Percentiles rank a stretch among this genome's conserved stretches.
phyloP scores from a whole-genome alignment of 352 stramenopile genomes.

The Paralagenidium karlingii region DNA sequence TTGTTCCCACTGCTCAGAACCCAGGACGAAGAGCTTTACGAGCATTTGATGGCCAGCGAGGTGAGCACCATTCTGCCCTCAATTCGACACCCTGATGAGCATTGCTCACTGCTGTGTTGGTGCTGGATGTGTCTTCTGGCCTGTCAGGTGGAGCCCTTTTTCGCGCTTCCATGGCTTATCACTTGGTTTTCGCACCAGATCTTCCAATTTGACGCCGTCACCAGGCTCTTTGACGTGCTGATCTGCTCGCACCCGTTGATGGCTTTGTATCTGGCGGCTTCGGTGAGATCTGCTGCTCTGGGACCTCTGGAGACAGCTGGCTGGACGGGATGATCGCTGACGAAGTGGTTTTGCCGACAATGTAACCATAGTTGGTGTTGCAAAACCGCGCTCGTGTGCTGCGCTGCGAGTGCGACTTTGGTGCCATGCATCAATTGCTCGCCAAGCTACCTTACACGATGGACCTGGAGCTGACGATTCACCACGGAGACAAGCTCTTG shows the following conservation, averaged over 20 bases:
- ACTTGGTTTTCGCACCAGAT: constrained; percentile 93
- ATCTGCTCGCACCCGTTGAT: constrained; percentile 89
- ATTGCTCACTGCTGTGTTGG: constrained; percentile 16
- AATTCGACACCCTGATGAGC: too few relatives aligned
- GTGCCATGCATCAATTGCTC: constrained; percentile 55
- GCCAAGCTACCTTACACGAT: constrained; percentile 63
- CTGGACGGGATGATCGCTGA: background rate
- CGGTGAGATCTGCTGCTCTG: constrained; percentile 10
- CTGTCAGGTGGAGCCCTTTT: constrained; percentile 86
- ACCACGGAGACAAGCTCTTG: constrained; percentile 32
- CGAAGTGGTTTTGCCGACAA: background rate
- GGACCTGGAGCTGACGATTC: constrained; percentile 52
- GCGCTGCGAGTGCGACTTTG: constrained; percentile 64
- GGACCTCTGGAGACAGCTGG: background rate
- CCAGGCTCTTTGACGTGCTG: constrained; percentile 89
- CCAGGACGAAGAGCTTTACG: constrained; percentile 47
- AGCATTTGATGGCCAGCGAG: constrained; percentile 45
- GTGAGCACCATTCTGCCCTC: constrained; percentile 34
- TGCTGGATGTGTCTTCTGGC: too few relatives aligned
- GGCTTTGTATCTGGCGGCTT: constrained; percentile 82
- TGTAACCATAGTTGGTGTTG: constrained; percentile 6
- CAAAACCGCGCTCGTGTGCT: constrained; percentile 38
- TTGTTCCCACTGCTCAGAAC: constrained; percentile 55
- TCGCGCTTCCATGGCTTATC: constrained; percentile 89
- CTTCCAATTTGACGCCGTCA: constrained; percentile 71